A percentile compares a stretch with the other conserved stretches of the same genome.
These are phyloP conservation scores for Senna tora DNA, from an alignment of 306 rosid species.

Conservation along the genomic window DNA sequence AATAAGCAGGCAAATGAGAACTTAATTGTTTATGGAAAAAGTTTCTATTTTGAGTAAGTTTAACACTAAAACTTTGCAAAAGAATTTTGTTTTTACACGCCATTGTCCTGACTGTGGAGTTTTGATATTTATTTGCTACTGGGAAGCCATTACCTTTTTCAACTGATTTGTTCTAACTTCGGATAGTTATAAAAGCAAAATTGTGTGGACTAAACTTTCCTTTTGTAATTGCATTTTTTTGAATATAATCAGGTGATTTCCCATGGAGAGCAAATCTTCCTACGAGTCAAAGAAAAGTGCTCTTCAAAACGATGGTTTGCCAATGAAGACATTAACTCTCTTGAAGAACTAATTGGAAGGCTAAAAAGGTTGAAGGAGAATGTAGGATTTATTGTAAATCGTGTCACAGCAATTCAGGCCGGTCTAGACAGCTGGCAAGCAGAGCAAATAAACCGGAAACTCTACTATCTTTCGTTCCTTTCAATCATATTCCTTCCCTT, in stretches of 20 bases:
- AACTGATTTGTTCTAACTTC: conserved; percentile 16
- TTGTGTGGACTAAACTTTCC: conserved; percentile 28
- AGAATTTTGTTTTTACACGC: not conserved
- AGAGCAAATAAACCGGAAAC: conserved; percentile 89
- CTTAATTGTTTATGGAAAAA: conserved; percentile 10
- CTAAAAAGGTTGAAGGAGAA: conserved; percentile 87
- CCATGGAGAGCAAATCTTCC: conserved; percentile 93
- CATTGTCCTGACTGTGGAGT: not conserved
- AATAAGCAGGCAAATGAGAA: not conserved
- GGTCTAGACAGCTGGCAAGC: conserved; percentile 97
- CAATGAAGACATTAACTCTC: conserved; percentile 64
- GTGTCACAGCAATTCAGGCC: conserved; percentile 87
- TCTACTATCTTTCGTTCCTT: conserved; percentile 88
- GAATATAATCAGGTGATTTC: conserved; percentile 68
- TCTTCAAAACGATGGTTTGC: conserved; percentile 84
- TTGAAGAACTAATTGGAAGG: conserved; percentile 86
- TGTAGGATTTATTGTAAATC: conserved; percentile 91
- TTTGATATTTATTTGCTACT: not conserved
- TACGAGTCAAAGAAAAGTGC: conserved; percentile 89
- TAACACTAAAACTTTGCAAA: not conserved
- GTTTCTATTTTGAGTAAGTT: not conserved
- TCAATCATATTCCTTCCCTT: conserved; percentile 90
- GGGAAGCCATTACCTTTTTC: conserved; percentile 11
- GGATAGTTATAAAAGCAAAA: conserved; percentile 15
- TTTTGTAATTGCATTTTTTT: conserved; percentile 35